phyloP scores from a whole-genome alignment of 2,329 filamentous ascomycete genomes.

The Ascochyta fabae region DNA sequence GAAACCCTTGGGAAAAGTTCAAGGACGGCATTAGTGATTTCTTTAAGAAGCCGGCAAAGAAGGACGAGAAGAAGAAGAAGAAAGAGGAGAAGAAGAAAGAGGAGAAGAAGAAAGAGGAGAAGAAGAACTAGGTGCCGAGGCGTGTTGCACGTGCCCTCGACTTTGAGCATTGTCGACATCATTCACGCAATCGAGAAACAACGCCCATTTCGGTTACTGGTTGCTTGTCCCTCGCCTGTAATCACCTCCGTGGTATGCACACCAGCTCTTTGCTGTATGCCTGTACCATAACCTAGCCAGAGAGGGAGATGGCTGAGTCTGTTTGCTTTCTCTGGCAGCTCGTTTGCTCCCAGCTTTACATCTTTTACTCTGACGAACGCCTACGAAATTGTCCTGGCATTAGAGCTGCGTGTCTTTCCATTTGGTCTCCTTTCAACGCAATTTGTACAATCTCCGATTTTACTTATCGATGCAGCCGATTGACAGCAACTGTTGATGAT shows the following conservation, averaged over 20 bases:
- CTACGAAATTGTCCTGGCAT: constrained; percentile 19
- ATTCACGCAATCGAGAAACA: not conserved
- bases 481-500: constrained; percentile 1
- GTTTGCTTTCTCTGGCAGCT: not conserved
- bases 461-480: not conserved
- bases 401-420: constrained; percentile 9
- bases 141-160: not conserved
- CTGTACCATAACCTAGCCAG: constrained; percentile 8
- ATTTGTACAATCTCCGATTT: not conserved
- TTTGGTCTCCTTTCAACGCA: not conserved
- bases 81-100: no score
- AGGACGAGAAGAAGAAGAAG: constrained; percentile 36
- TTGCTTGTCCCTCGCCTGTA: not conserved
- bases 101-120: constrained; percentile 21
- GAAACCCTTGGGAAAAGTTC: constrained; percentile 76
- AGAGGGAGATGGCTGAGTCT: not conserved
- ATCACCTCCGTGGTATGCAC: not conserved
- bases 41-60: constrained; percentile 38
- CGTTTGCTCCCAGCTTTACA: not conserved
- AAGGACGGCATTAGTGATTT: constrained; percentile 55
- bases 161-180: not conserved
- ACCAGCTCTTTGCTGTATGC: not conserved
- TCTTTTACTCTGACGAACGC: constrained; percentile 17
- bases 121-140: constrained; percentile 13
- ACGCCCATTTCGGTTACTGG: not conserved